A percentile compares a stretch with the other conserved stretches of the same genome.
These are phyloP conservation scores for Lactifluus echinatus DNA, from an alignment of 768 basidiomycete species.

Conservation along the genomic window DNA sequence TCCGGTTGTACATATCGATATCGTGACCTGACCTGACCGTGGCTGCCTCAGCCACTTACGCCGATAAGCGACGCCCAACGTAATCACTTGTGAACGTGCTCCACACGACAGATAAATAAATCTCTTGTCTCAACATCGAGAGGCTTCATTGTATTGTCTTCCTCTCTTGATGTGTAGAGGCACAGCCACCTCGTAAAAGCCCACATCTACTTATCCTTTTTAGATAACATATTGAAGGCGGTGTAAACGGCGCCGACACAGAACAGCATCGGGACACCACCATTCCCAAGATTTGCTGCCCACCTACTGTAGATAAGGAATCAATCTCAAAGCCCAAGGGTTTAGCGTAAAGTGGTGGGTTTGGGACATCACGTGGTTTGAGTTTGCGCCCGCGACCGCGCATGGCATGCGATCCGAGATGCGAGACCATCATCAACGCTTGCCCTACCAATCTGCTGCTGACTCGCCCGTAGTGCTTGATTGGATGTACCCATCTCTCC, in stretches of 20 bases:
- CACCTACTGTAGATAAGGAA: background rate
- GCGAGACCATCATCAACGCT: no score
- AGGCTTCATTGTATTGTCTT: background rate
- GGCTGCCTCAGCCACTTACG: background rate
- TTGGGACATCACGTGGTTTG: background rate
- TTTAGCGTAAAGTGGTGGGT: background rate
- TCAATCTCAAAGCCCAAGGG: background rate
- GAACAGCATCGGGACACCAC: constrained; percentile 9
- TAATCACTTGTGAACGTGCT: background rate
- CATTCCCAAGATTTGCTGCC: background rate
- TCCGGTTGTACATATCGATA: no score
- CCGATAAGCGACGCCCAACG: background rate
- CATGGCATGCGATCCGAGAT: no score
- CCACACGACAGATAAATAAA: background rate
- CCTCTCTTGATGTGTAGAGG: background rate
- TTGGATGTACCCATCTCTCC: background rate
- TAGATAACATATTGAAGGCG: background rate
- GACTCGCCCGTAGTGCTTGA: background rate
- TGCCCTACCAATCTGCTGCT: background rate
- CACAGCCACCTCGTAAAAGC: background rate
- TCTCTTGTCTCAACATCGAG: background rate
- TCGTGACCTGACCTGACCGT: background rate
- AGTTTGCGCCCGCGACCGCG: background rate
- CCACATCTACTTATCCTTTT: background rate
- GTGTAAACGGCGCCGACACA: constrained; percentile 4